Evolutionary conservation across 1,139 yeast species (phyloP).

Genomic region (Taphrina sp.): DNA sequence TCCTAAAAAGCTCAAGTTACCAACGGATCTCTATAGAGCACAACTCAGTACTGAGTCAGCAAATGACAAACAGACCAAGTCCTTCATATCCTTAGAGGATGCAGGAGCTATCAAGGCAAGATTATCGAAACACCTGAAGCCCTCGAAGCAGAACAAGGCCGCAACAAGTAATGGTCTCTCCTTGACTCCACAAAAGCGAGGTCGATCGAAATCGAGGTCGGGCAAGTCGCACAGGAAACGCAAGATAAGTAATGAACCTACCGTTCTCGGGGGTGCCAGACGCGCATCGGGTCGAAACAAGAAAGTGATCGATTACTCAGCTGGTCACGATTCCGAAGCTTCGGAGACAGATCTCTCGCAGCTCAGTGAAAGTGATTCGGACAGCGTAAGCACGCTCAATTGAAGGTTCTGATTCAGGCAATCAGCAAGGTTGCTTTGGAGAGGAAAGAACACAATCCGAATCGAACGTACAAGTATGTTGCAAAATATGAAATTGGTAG

Average conservation of each 20-base stretch:
- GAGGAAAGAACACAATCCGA: too few relatives aligned
- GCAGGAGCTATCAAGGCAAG: neutral
- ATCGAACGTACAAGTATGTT: too few relatives aligned
- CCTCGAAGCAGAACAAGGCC: neutral
- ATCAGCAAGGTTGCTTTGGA: too few relatives aligned
- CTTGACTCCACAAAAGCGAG: neutral
- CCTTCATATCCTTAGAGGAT: slow-evolving; percentile 5
- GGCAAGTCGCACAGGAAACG: neutral
- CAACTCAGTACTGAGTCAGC: slow-evolving; percentile 4
- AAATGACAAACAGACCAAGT: neutral
- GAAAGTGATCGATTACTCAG: too few relatives aligned
- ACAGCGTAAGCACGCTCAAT: too few relatives aligned
- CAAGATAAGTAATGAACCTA: neutral
- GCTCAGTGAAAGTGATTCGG: too few relatives aligned
- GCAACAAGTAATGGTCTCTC: neutral
- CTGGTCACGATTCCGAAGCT: too few relatives aligned
- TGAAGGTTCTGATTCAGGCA: too few relatives aligned
- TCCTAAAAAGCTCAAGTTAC: slow-evolving; percentile 72
- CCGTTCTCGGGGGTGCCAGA: neutral
- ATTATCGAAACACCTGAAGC: neutral
- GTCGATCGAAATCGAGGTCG: neutral
- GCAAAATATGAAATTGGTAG: too few relatives aligned
- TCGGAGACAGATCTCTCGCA: too few relatives aligned
- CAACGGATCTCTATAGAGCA: slow-evolving; percentile 44
- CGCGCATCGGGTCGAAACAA: neutral